phyloP scores from a whole-genome alignment of 345 rosid genomes.

The Pugionium dolabratum region DNA sequence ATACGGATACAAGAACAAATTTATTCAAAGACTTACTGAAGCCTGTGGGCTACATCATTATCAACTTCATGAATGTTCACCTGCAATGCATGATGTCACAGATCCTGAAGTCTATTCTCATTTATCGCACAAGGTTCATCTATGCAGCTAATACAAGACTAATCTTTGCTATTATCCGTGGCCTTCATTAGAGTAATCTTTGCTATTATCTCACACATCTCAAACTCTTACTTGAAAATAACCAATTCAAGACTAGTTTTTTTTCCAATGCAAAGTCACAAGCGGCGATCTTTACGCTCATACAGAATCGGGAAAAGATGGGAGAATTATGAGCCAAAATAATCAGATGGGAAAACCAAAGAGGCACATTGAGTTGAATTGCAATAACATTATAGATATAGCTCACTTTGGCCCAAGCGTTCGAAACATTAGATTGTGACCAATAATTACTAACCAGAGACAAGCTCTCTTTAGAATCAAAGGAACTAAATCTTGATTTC shows the following conservation, averaged over 20 bases:
- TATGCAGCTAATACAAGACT: constrained; percentile 10
- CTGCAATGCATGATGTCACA: not conserved
- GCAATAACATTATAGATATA: constrained; percentile 26
- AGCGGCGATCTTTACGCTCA: not conserved
- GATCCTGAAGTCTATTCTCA: not conserved
- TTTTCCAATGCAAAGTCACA: not conserved
- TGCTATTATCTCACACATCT: constrained; percentile 6
- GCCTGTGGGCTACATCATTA: too few species aligned
- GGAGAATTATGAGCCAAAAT: not conserved
- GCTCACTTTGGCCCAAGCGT: constrained; percentile 15
- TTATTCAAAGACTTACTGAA: too few species aligned
- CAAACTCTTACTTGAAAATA: not conserved
- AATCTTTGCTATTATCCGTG: constrained; percentile 2
- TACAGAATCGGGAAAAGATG: constrained; percentile 5
- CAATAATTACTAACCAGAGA: constrained; percentile 22
- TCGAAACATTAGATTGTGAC: constrained; percentile 24
- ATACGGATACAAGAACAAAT: too few species aligned
- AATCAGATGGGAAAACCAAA: constrained; percentile 4
- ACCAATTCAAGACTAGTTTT: constrained; percentile 12
- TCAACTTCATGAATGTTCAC: not conserved
- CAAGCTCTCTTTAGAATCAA: constrained; percentile 23
- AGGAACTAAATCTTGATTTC: constrained; percentile 17
- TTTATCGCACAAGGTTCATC: not conserved
- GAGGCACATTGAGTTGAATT: constrained; percentile 14
- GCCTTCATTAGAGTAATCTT: not conserved